Base-by-base conservation (phyloP, 2,329 filamentous ascomycete genomes). In the Aspergillus latus region DNA sequence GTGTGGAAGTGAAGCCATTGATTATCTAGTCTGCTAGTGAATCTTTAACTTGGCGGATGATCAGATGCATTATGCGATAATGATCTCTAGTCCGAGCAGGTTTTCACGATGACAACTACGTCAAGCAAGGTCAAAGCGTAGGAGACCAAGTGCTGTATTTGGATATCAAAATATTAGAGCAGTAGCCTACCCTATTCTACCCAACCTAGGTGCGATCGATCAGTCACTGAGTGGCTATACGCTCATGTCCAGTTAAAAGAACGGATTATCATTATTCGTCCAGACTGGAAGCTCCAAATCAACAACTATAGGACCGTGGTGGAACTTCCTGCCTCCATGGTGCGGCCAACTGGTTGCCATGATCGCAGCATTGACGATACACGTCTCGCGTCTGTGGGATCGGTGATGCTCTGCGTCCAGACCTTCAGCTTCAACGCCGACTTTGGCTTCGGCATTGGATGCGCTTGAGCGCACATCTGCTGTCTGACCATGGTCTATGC, bases 331-430 rank as follows among this genome's bases (percentile, higher is more conserved):
- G 13, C 84, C 84, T 1, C 74, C 78, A 32, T 56, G 65, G 60
- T 88, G 85, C 49, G 87, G 87, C 73, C 84, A 87, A 59, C 82
- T 86, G 21, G 80, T 85, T 43, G 84, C 85, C 79, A 88, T 82
- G 59, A 92, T 86, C 16, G 90, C 86, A 29, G 89, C 89, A 74
- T 96, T 95, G 64, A 94, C 82, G 52, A 95, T 76, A 68, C 86
- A 92, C 1, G 89, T 94, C 75, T 93, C 88, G 58, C 69, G 76
- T 63, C 84, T 79, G 45, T 78, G 54, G 34, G 53, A 46, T 59
- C 47, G 59, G 54, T 49, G 39, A 10, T 28, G 32, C 28, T 55
- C 45, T 28, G 46, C 16, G 13, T 48, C 46, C 36, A 50, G 26
- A 26, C 40, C 49, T 40, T 54, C 48, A 32, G 26, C 28, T 44